Percentiles rank a stretch among this genome's conserved stretches.
Conservation (phyloP, 495 filamentous ascomycete genomes). For the Glonium stellatum region DNA sequence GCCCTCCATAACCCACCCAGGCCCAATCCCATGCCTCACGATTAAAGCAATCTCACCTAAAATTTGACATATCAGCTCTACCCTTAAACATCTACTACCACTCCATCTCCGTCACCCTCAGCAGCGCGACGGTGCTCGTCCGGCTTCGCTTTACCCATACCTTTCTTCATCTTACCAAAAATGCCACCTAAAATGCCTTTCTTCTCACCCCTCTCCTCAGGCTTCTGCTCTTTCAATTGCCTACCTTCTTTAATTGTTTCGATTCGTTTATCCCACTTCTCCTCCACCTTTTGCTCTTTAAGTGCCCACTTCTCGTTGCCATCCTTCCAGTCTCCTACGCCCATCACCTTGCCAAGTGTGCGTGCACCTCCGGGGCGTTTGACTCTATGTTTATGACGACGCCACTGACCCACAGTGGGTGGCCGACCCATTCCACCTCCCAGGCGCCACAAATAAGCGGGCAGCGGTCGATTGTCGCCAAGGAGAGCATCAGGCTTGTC, state of each 20-base stretch:
- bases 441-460: background rate
- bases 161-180: background rate
- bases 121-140: background rate
- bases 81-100: background rate
- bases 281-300: background rate
- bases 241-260: no score
- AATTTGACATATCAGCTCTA: background rate
- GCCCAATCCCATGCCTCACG: no score
- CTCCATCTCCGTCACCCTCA: background rate
- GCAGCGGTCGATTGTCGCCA: background rate
- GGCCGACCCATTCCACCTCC: background rate
- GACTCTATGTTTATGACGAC: background rate
- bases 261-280: background rate
- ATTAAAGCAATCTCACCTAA: no score
- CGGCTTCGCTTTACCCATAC: background rate
- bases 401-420: background rate
- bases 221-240: no score
- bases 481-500: background rate
- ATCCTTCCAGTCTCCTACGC: background rate
- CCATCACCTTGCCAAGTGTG: background rate
- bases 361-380: background rate
- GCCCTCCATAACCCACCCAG: background rate
- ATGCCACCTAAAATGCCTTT: background rate
- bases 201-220: background rate
- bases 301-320: background rate